phyloP scores from a whole-genome alignment of 495 filamentous ascomycete species.

The Haplographium delicatum region DNA sequence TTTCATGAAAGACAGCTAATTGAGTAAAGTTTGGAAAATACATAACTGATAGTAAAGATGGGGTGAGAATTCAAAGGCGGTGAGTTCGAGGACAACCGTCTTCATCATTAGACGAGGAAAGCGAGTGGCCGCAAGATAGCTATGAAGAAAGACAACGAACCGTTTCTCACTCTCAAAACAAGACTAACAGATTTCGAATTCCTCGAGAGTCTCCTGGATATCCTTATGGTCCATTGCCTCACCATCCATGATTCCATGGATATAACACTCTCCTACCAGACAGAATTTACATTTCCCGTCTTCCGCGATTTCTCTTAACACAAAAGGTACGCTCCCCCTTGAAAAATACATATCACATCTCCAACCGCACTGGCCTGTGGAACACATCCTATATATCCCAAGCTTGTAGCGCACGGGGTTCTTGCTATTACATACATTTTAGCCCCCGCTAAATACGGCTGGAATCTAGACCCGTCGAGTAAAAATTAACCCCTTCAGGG shows the following conservation, averaged over 20 bases:
- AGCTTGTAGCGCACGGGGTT: too few relatives aligned
- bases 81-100: too few relatives aligned
- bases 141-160: too few relatives aligned
- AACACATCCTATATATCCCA: slow-evolving; percentile 1
- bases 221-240: slow-evolving; percentile 7
- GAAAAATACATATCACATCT: slow-evolving; percentile 25
- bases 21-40: not conserved
- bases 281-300: not conserved
- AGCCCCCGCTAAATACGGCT: not conserved
- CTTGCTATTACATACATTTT: too few relatives aligned
- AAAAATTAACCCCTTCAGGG: too few relatives aligned
- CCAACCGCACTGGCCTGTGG: slow-evolving; percentile 6
- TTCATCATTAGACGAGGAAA: too few relatives aligned
- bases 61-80: too few relatives aligned
- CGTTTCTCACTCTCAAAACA: too few relatives aligned
- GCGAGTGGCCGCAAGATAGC: too few relatives aligned
- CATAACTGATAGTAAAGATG: too few relatives aligned
- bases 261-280: slow-evolving; percentile 15
- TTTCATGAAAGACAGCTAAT: not conserved
- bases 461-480: not conserved
- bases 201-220: too few relatives aligned
- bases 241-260: slow-evolving; percentile 19
- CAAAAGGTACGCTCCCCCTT: slow-evolving; percentile 28
- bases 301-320: slow-evolving; percentile 15
- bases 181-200: too few relatives aligned